A percentile compares a stretch with the other conserved stretches of the same genome.
phyloP scores from a whole-genome alignment of 257 asterid genomes.

The Perilla frutescens region DNA sequence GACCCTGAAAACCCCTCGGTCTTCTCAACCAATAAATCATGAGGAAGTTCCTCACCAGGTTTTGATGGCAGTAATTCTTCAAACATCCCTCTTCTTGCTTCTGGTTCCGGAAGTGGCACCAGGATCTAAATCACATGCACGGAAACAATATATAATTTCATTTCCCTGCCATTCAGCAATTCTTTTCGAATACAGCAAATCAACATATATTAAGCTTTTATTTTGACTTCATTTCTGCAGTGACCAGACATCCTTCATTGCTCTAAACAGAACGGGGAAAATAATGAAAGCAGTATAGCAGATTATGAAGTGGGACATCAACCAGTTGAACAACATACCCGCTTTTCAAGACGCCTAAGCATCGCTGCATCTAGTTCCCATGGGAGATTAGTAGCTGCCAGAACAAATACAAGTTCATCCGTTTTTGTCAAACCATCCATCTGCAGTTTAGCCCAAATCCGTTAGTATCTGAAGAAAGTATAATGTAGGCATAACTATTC shows the following conservation, averaged over 20 bases:
- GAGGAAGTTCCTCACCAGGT: slow-evolving; percentile 64
- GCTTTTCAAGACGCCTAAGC: slow-evolving; percentile 99
- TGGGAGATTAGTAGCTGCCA: slow-evolving; percentile 99
- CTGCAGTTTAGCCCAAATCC: slow-evolving; percentile 65
- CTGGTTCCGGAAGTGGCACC: slow-evolving; percentile 96
- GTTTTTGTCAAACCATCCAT: slow-evolving; percentile 97
- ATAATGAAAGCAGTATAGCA: background rate
- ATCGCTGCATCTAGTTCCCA: slow-evolving; percentile 99
- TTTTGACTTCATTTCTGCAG: background rate
- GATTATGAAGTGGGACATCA: slow-evolving; percentile 12
- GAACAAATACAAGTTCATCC: slow-evolving; percentile 94
- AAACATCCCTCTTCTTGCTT: slow-evolving; percentile 92
- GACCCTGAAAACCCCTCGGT: slow-evolving; percentile 93
- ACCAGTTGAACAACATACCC: slow-evolving; percentile 54
- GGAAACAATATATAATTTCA: slow-evolving; percentile 21
- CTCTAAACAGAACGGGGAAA: background rate
- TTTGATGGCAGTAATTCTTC: slow-evolving; percentile 73
- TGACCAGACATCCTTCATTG: background rate
- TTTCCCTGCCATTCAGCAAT: slow-evolving; percentile 14
- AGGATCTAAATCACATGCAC: slow-evolving; percentile 65
- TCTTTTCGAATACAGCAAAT: slow-evolving; percentile 18
- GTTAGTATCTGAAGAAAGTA: slow-evolving; percentile 33
- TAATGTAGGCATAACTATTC: background rate
- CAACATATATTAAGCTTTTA: slow-evolving; percentile 5
- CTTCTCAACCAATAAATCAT: slow-evolving; percentile 72